Base-by-base conservation (phyloP, 2,329 filamentous ascomycete species). In the Fusarium pseudocircinatum region DNA sequence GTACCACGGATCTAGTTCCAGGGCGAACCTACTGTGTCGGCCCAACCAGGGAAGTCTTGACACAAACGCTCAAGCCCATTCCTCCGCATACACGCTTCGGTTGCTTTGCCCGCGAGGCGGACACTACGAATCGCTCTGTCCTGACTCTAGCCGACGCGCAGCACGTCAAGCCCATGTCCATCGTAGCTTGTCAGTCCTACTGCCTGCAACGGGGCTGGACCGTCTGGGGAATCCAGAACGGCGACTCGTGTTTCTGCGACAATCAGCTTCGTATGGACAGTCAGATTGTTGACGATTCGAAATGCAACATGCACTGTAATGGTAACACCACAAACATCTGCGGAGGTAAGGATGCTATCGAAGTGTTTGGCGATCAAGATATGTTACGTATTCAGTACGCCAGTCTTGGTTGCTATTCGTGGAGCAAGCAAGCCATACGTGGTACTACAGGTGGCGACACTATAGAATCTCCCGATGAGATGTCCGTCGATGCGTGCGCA, bases 221-320 rank as follows among this genome's bases (percentile, higher is more conserved):
- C 0, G 37, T 64, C n/a, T 52, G 26, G 26, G 61, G 56, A n/a
- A 32, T 61, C 0, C 56, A 64, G 3, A 61, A 64, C 14, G 56
- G 61, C 3, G 56, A 64, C 39, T 61, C 61, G 1, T 64, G 44
- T 39, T 50, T 64, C 10, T 61, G 44, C 9, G 44, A 61, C 26
- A 37, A 37, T 20, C 24, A 14, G 2, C 44, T 64, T 1, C 56
- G 44, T 8, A 61, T 64, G 39, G 58, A 64, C 2, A 64, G 61
- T 11, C 44, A 44, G 12, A 30, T 49, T 10, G 7, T 64, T 10
- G 24, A 64, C n/a, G 26, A 61, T 52, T 61, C 61, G 3, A 32
- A 64, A 18, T 64, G 56, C 2, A 28, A 44, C 14, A 16, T 61
- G 2, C 26, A 34, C n/a, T 61, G 61, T 7, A 64, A 34, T 12